A percentile compares a stretch with the other conserved stretches of the same genome.
phyloP scores from a whole-genome alignment of 306 rosid genomes.

The Malus domestica region ASM211411v1 NC_041800.1:31906733-31907232 shows the following conservation, averaged over 20 bases:
- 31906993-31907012: not conserved
- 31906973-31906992: not conserved
- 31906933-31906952: not conserved
- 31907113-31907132: too few species aligned
- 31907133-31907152: too few species aligned
- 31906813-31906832: not conserved
- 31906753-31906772: not conserved
- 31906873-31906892: not conserved
- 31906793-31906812: not conserved
- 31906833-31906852: not conserved
- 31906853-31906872: not conserved
- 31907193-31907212: too few species aligned
- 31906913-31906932: too few species aligned
- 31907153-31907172: too few species aligned
- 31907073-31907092: too few species aligned
- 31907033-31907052: not conserved
- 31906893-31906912: not conserved
- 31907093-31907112: too few species aligned
- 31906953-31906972: not conserved
- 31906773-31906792: not conserved
- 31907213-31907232: too few species aligned
- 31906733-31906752: conserved; percentile 4
- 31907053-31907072: not conserved
- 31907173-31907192: too few species aligned
- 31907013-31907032: not conserved